Base-by-base conservation (phyloP, 2,329 filamentous ascomycete species). In the Anthostomella pinea region DNA sequence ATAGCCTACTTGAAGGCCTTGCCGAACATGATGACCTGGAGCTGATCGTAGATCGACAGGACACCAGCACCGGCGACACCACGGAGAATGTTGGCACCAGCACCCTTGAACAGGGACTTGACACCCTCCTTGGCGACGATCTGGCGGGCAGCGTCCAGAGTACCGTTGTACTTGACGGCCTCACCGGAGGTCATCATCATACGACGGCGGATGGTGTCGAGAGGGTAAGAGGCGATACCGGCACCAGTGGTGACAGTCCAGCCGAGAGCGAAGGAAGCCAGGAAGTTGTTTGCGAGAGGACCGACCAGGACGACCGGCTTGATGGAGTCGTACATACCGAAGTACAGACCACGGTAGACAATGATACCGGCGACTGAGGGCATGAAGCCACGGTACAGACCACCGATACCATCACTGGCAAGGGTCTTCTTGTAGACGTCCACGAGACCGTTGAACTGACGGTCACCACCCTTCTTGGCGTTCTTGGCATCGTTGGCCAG, bases 291-390 rank as follows among this genome's bases (percentile, higher is more conserved):
- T 77, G 89, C 82, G 62, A 98, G 88, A 70, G 68, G 51, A 69
- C 93, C 93, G 69, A 85, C 81, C 56, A 98, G 88, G 74, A 97
- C 72, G 66, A 97, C 87, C 62, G 93, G 93, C 89, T 98, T 98
- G 82, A 98, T 84, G 61, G 93, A 98, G 79, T 98, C 93, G 89
- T 98, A 98, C 86, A 98, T 86, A 70, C 93, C 93, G 86, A 98
- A 98, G 90, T 98, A 98, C 64, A 98, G 89, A 96, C 93, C 93
- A 88, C 93, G 93, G 88, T 98, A 98, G 77, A 98, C 93, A 64
- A 98, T 74, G 73, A 98, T 98, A 85, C 93, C 93, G 73, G 86
- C 81, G 66, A 98, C 93, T 66, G 93, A 98, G 71, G 94, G 93
- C 81, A 90, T 89, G 87, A 98, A 98, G 81, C 93, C 93, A 95